Evolutionary conservation across 495 filamentous ascomycete species (phyloP).

Genomic region (Neurospora sp.): DNA sequence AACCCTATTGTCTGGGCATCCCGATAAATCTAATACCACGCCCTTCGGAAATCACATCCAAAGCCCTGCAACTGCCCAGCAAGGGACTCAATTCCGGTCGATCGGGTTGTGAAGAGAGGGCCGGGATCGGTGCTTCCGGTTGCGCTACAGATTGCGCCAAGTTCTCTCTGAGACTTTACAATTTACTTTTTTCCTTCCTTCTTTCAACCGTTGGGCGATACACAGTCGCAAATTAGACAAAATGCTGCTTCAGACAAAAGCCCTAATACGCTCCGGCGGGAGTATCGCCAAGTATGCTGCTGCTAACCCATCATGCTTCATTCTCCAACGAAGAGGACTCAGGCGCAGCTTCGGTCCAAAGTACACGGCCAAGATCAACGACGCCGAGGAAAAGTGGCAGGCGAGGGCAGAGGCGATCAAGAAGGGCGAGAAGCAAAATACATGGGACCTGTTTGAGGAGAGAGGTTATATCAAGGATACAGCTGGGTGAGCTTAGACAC

Average conservation of each 20-base stretch:
- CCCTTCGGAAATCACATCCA: not conserved
- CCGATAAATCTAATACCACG: not conserved
- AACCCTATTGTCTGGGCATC: not conserved
- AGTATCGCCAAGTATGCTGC: not conserved
- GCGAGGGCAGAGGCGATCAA: conserved; percentile 44
- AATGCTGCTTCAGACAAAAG: not conserved
- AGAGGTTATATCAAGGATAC: conserved; percentile 70
- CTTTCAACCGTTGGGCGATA: not conserved
- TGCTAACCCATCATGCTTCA: not conserved
- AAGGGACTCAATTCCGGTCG: not conserved
- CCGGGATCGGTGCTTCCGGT: not conserved
- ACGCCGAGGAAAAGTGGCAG: conserved; percentile 49
- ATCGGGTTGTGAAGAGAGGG: not conserved
- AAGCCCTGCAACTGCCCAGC: not conserved
- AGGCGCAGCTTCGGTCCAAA: conserved; percentile 28
- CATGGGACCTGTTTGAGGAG: conserved; percentile 63
- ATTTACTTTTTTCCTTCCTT: not conserved
- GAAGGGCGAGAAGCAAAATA: conserved; percentile 49
- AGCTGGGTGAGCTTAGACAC: conserved; percentile 53
- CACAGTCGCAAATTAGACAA: not conserved
- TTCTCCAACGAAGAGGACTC: not conserved
- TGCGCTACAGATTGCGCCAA: not conserved
- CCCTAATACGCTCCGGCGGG: not conserved
- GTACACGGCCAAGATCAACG: conserved; percentile 39
- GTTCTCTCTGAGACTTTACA: not conserved